Conservation (phyloP, 2,329 filamentous ascomycete genomes). For the Ophiostoma sp. region DNA sequence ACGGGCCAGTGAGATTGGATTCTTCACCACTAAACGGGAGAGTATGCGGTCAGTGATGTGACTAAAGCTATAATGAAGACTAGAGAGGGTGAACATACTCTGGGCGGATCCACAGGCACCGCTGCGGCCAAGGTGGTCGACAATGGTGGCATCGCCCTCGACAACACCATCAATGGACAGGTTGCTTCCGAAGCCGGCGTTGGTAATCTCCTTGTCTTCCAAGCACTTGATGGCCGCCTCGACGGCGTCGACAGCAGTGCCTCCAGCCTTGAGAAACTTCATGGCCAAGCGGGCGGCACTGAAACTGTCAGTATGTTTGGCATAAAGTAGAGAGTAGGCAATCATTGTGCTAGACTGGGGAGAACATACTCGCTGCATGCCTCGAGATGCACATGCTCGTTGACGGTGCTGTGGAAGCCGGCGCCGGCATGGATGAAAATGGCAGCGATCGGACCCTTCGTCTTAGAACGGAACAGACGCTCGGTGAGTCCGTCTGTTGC, state of each 20-base stretch:
- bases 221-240: slow-evolving; percentile 85
- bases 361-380: slow-evolving; percentile 81
- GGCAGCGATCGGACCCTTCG: slow-evolving; percentile 46
- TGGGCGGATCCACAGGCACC: slow-evolving; percentile 90
- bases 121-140: slow-evolving; percentile 87
- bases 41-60: not conserved
- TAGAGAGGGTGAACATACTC: slow-evolving; percentile 52
- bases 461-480: slow-evolving; percentile 33
- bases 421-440: slow-evolving; percentile 97
- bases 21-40: slow-evolving; percentile 69
- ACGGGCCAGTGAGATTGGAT: slow-evolving; percentile 86
- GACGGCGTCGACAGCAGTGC: slow-evolving; percentile 80
- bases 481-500: slow-evolving; percentile 31
- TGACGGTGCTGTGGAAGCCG: slow-evolving; percentile 85
- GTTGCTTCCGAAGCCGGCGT: slow-evolving; percentile 95
- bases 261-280: slow-evolving; percentile 74
- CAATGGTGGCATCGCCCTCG: slow-evolving; percentile 90
- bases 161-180: slow-evolving; percentile 86
- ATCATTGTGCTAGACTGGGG: not conserved
- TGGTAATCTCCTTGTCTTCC: slow-evolving; percentile 94
- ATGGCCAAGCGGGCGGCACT: slow-evolving; percentile 86
- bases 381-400: slow-evolving; percentile 79
- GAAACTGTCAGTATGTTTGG: not conserved
- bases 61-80: slow-evolving; percentile 29
- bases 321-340: too few relatives aligned